phyloP scores from a whole-genome alignment of 371 early-diverging fungal genomes.

The Haplosporangium sp. region DNA sequence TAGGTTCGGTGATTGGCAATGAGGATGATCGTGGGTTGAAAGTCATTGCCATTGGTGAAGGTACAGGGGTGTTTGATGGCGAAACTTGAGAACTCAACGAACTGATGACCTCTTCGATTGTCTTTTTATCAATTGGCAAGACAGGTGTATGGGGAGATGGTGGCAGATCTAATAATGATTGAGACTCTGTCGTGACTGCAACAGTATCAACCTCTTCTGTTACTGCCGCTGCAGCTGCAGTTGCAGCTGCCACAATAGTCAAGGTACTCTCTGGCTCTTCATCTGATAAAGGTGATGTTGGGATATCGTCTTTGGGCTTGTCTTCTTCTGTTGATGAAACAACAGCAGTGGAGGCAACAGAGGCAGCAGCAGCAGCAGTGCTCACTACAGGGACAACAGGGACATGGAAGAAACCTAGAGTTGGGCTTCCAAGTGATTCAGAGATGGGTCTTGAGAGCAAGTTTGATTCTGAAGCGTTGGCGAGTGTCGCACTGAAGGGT shows the following conservation, averaged over 20 bases:
- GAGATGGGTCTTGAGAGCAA: conserved; percentile 4
- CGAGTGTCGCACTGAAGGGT: conserved; percentile 14
- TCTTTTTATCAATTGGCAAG: conserved; percentile 8
- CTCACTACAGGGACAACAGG: conserved; percentile 13
- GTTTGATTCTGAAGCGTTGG: neutral
- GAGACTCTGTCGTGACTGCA: neutral
- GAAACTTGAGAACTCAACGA: conserved; percentile 16
- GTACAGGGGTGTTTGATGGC: conserved; percentile 28
- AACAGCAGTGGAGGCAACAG: neutral
- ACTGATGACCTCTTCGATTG: neutral
- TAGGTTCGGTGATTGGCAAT: neutral
- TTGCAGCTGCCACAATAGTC: conserved; percentile 5
- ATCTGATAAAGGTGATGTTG: neutral
- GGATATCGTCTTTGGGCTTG: too few relatives aligned
- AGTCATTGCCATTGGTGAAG: conserved; percentile 15
- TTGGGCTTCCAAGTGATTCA: conserved; percentile 34
- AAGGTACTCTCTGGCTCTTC: neutral
- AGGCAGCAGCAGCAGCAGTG: neutral
- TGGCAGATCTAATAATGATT: neutral
- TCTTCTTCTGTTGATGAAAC: neutral
- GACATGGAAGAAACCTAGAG: conserved; percentile 34
- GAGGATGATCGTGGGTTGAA: conserved; percentile 24
- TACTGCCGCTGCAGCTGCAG: neutral
- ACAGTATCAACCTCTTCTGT: neutral
- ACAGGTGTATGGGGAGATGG: neutral